A percentile compares a stretch with the other conserved stretches of the same genome.
phyloP scores from a whole-genome alignment of 1,284 basidiomycete genomes.

The Melanopsichium pennsylvanicum region DNA sequence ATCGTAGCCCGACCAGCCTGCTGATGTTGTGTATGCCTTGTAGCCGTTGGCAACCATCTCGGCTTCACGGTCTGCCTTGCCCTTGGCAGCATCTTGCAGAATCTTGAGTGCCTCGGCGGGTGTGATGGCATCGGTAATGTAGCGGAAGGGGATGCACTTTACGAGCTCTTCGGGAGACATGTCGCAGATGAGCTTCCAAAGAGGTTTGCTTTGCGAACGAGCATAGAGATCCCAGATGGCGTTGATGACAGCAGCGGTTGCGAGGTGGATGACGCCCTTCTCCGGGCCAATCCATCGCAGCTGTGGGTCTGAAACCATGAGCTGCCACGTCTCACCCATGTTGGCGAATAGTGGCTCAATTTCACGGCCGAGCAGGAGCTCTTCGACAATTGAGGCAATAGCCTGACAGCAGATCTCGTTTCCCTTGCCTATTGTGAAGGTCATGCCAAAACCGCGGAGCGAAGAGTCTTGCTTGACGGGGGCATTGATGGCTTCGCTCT shows the following conservation, averaged over 20 bases:
- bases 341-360: constrained; percentile 81
- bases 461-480: constrained; percentile 36
- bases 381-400: constrained; percentile 65
- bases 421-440: constrained; percentile 53
- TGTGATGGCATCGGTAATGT: constrained; percentile 92
- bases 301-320: constrained; percentile 48
- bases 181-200: constrained; percentile 85
- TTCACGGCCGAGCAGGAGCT: constrained; percentile 85
- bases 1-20: constrained; percentile 76
- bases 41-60: constrained; percentile 71
- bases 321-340: constrained; percentile 70
- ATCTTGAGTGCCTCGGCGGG: constrained; percentile 85
- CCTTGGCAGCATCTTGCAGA: constrained; percentile 78
- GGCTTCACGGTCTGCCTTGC: constrained; percentile 72
- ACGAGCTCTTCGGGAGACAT: constrained; percentile 86
- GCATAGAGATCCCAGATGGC: constrained; percentile 76
- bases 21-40: constrained; percentile 92
- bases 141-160: constrained; percentile 77
- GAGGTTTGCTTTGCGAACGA: constrained; percentile 76
- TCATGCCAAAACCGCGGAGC: constrained; percentile 71
- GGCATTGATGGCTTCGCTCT: constrained; percentile 44
- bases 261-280: constrained; percentile 85
- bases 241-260: constrained; percentile 80
- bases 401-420: constrained; percentile 74
- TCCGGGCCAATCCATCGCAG: constrained; percentile 73